Conservation (phyloP, 2,329 filamentous ascomycete genomes). For the Alternaria metachromatica region DNA sequence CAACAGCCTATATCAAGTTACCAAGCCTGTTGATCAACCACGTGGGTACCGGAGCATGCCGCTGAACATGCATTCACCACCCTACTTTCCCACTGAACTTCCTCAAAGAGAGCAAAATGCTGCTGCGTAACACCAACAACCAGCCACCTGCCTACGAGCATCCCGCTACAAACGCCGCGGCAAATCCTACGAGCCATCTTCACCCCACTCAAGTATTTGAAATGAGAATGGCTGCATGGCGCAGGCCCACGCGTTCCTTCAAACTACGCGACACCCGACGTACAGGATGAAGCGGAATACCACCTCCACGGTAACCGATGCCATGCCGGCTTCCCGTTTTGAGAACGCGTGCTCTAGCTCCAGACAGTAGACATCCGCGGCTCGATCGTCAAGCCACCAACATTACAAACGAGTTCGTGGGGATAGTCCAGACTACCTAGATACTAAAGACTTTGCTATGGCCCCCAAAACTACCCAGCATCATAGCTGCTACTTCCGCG, state of each 20-base stretch:
- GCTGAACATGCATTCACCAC: background rate
- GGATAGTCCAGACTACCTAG: too few species aligned
- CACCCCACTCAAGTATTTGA: background rate
- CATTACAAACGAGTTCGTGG: background rate
- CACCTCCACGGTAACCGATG: background rate
- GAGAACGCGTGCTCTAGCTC: background rate
- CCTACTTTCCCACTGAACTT: background rate
- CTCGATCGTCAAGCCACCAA: background rate
- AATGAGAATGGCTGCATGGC: background rate
- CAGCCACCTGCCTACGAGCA: background rate
- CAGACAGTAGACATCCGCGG: fast-evolving
- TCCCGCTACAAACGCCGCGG: background rate
- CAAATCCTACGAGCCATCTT: background rate
- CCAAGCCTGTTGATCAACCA: background rate
- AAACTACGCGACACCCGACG: background rate
- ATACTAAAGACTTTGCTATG: too few species aligned
- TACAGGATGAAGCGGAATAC: background rate
- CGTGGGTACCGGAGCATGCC: background rate
- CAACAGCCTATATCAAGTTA: background rate
- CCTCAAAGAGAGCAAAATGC: too few species aligned
- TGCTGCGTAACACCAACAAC: background rate
- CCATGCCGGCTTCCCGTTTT: background rate
- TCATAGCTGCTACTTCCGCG: background rate
- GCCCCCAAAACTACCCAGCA: background rate
- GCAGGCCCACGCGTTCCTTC: background rate